Percentiles rank a stretch among this genome's conserved stretches.
Evolutionary conservation across 192 early-diverging fungal species (phyloP).

Genomic region (Gorgonomyces haynaldii): DNA sequence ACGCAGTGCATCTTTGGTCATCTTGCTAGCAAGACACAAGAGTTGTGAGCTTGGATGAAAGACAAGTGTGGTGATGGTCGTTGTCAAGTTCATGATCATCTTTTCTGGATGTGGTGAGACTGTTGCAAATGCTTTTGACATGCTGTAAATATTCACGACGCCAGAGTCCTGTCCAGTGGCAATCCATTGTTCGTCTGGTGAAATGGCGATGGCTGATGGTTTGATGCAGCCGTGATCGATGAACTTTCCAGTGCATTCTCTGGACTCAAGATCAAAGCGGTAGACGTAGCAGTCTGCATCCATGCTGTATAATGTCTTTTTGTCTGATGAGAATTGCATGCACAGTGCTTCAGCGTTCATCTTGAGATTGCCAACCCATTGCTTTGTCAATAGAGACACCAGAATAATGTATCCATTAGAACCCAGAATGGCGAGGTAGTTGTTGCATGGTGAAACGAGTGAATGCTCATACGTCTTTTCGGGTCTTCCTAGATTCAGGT

Average conservation of each 20-base stretch:
- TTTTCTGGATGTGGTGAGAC: conserved; percentile 57
- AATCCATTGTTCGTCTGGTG: conserved; percentile 61
- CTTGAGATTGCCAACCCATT: conserved; percentile 78
- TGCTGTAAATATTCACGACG: conserved; percentile 79
- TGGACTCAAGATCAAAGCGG: conserved; percentile 71
- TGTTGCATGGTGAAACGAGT: conserved; percentile 54
- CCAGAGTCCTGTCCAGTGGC: conserved; percentile 80
- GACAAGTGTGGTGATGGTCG: conserved; percentile 51
- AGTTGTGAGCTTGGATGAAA: conserved; percentile 86
- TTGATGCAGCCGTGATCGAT: conserved; percentile 73
- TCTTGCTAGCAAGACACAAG: conserved; percentile 60
- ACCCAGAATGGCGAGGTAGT: conserved; percentile 68
- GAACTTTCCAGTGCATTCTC: conserved; percentile 67
- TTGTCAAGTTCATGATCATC: conserved; percentile 76
- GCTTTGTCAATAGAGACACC: conserved; percentile 65
- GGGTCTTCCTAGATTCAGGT: conserved; percentile 32
- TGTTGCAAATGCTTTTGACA: conserved; percentile 29
- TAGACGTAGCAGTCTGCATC: conserved; percentile 78
- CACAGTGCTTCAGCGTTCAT: conserved; percentile 74
- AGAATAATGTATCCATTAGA: conserved; percentile 73
- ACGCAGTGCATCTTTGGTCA: conserved; percentile 66
- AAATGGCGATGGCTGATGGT: conserved; percentile 57
- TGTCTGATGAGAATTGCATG: conserved; percentile 70
- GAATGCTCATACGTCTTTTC: conserved; percentile 65
- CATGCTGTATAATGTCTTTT: conserved; percentile 62